These are phyloP conservation scores for Nymphaea colorata DNA, from an alignment of 164 flowering plant species.

Conservation along the genomic window DNA sequence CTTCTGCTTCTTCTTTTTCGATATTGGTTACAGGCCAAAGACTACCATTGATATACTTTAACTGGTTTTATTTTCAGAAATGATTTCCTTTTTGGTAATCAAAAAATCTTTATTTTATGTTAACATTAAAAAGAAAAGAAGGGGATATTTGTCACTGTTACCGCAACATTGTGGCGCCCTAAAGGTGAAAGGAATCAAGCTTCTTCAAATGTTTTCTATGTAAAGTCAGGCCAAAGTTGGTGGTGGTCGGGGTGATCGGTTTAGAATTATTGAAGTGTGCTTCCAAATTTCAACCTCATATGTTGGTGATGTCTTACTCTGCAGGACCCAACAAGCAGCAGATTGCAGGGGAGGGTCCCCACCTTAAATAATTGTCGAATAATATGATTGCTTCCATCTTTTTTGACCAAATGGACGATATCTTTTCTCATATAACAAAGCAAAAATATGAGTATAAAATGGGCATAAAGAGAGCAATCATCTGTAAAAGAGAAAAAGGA, in stretches of 20 bases:
- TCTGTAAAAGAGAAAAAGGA: too few relatives aligned
- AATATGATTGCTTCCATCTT: constrained; percentile 9
- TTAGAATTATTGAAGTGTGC: background rate
- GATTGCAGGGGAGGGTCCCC: background rate
- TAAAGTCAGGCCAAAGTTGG: background rate
- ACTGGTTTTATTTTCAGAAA: too few relatives aligned
- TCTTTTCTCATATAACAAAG: background rate
- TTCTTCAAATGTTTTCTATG: background rate
- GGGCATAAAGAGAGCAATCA: background rate
- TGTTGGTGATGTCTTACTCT: background rate
- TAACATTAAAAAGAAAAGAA: too few relatives aligned
- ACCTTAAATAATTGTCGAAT: constrained; percentile 18
- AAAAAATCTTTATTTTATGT: too few relatives aligned
- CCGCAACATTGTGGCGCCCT: too few relatives aligned
- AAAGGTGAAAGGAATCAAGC: background rate
- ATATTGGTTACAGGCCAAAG: too few relatives aligned
- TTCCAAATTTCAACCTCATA: background rate
- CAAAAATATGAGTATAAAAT: too few relatives aligned
- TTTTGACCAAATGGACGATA: constrained; percentile 6
- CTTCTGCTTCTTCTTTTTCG: too few relatives aligned
- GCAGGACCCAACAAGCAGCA: background rate
- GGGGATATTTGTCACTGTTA: too few relatives aligned
- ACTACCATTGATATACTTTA: too few relatives aligned
- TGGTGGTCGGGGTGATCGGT: constrained; percentile 1
- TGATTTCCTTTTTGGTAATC: too few relatives aligned